phyloP scores from a whole-genome alignment of 176 grass and related monocot species.

The Stipa capillata region DNA sequence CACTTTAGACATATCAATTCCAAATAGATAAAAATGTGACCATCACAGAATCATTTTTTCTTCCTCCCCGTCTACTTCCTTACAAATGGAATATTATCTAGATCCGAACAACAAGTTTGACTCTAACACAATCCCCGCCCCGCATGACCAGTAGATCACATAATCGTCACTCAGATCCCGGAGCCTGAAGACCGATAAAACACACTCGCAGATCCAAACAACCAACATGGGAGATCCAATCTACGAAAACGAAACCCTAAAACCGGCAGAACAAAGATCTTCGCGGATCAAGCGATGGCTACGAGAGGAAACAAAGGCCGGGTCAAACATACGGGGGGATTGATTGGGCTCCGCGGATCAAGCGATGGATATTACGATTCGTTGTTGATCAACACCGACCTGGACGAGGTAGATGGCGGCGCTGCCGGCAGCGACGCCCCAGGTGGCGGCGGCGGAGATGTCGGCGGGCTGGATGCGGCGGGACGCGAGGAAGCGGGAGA shows the following conservation, averaged over 20 bases:
- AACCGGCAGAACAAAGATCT: neutral
- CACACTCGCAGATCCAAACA: neutral
- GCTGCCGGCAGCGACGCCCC: slow-evolving; percentile 61
- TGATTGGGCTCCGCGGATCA: too few relatives aligned
- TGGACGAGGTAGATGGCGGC: slow-evolving; percentile 77
- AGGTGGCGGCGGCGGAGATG: slow-evolving; percentile 54
- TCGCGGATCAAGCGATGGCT: neutral
- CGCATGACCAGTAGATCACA: too few relatives aligned
- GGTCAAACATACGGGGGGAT: neutral
- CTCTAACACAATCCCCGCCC: neutral
- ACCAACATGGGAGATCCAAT: slow-evolving; percentile 19
- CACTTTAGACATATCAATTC: neutral
- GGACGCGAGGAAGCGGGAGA: slow-evolving; percentile 65
- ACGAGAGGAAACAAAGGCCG: neutral
- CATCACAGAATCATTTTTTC: neutral
- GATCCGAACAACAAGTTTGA: neutral
- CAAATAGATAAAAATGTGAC: neutral
- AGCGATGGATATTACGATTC: neutral
- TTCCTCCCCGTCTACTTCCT: neutral
- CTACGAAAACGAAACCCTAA: slow-evolving; percentile 14
- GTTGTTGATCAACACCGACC: slow-evolving; percentile 20
- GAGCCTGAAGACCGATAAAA: neutral
- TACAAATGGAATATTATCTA: neutral
- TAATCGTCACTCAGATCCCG: neutral
- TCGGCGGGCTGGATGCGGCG: slow-evolving; percentile 50